phyloP scores from a whole-genome alignment of 352 stramenopile genomes.

The Globisporangium polare region DNA sequence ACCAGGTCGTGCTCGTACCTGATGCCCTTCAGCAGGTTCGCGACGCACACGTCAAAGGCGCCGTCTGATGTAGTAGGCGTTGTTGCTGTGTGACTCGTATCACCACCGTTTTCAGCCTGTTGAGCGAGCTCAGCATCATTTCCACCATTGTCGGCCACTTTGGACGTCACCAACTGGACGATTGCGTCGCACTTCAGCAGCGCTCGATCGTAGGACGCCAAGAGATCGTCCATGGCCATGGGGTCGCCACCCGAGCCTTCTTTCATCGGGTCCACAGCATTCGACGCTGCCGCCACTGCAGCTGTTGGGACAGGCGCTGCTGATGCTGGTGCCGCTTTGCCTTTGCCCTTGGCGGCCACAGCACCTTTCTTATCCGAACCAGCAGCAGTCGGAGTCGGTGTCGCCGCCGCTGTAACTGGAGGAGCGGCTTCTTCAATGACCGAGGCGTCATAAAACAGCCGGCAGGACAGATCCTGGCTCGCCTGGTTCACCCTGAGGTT shows the following conservation, averaged over 20 bases:
- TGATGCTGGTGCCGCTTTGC: constrained; percentile 24
- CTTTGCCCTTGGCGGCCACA: constrained; percentile 31
- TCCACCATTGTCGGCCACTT: background rate
- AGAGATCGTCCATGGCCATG: constrained; percentile 31
- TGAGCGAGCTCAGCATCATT: background rate
- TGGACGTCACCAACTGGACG: constrained; percentile 28
- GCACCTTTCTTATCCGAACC: constrained; percentile 18
- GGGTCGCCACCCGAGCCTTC: constrained; percentile 19
- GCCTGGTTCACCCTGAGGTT: constrained; percentile 19
- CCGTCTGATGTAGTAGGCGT: constrained; percentile 3
- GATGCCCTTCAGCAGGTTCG: constrained; percentile 55
- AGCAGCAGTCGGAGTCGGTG: background rate
- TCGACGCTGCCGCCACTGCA: constrained; percentile 15
- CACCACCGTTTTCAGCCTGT: background rate
- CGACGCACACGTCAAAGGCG: constrained; percentile 24
- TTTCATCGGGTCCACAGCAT: constrained; percentile 6
- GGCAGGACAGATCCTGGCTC: constrained; percentile 33
- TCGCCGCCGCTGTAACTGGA: background rate
- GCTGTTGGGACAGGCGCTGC: constrained; percentile 16
- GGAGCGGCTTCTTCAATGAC: constrained; percentile 15
- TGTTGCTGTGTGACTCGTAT: background rate
- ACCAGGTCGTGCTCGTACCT: constrained; percentile 61
- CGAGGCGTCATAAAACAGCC: constrained; percentile 35
- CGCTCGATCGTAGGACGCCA: constrained; percentile 40
- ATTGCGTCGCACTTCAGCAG: constrained; percentile 40